Evolutionary conservation across 2,329 filamentous ascomycete genomes (phyloP).

Genomic region (Trichothecium roseum): DNA sequence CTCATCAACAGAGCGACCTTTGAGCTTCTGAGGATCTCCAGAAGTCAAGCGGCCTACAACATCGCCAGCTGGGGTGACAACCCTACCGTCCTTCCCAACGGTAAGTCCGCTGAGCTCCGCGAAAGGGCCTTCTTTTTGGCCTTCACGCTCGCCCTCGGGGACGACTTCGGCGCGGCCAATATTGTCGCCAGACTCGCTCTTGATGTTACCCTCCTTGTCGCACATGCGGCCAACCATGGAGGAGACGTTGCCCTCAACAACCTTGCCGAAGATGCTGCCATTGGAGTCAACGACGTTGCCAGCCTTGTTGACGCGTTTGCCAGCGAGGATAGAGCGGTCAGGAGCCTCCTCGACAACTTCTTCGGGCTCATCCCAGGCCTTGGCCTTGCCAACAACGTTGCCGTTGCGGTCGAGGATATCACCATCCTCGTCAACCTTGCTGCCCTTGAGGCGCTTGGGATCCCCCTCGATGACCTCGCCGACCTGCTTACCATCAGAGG

Average conservation of each 20-base stretch:
- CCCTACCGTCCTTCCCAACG: constrained; percentile 58
- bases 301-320: constrained; percentile 62
- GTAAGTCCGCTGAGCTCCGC: constrained; percentile 54
- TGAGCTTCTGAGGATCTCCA: constrained; percentile 62
- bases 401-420: constrained; percentile 59
- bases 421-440: constrained; percentile 57
- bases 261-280: constrained; percentile 49
- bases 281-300: constrained; percentile 48
- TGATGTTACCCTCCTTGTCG: constrained; percentile 61
- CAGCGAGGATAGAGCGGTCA: constrained; percentile 53
- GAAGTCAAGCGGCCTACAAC: constrained; percentile 61
- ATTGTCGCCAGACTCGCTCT: constrained; percentile 62
- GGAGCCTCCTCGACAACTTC: constrained; percentile 29
- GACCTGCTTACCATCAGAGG: constrained; percentile 41
- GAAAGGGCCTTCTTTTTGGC: constrained; percentile 57
- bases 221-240: constrained; percentile 58
- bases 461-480: constrained; percentile 57
- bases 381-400: constrained; percentile 55
- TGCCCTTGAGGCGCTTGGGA: constrained; percentile 51
- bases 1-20: constrained; percentile 66
- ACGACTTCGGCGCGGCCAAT: constrained; percentile 60
- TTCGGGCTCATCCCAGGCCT: constrained; percentile 51
- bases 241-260: constrained; percentile 56
- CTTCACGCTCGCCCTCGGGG: constrained; percentile 53
- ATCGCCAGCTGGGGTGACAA: constrained; percentile 56